Evolutionary conservation across 306 rosid genomes (phyloP).

Genomic region (Gleditsia sinensis): DNA sequence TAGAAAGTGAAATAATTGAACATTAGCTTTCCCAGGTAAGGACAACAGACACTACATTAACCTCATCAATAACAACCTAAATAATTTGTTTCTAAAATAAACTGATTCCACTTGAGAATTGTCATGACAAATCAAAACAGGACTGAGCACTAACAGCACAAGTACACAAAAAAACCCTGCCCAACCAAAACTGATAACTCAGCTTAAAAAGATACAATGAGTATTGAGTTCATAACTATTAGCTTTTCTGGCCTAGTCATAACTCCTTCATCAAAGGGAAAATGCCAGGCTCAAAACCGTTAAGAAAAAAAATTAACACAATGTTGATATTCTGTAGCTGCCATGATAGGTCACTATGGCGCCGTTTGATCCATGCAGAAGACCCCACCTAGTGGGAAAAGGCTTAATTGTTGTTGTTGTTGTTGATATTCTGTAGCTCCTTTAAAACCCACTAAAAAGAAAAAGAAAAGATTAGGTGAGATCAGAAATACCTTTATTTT

Average conservation of each 20-base stretch:
- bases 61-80: background rate
- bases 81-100: background rate
- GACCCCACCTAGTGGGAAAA: no score
- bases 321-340: background rate
- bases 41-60: background rate
- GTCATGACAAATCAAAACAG: background rate
- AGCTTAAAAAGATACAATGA: background rate
- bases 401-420: no score
- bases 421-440: background rate
- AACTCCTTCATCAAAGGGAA: conserved; percentile 24
- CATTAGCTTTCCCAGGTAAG: background rate
- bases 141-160: background rate
- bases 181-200: background rate
- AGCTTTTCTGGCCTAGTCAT: conserved; percentile 17
- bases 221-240: conserved; percentile 7
- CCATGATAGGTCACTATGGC: no score
- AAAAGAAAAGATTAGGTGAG: background rate
- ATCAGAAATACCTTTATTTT: conserved; percentile 69
- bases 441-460: conserved; percentile 10
- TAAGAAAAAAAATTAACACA: conserved; percentile 17
- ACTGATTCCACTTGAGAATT: background rate
- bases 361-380: no score
- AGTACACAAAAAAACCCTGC: background rate
- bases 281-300: conserved; percentile 21
- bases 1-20: background rate